Conservation (phyloP, 1,139 yeast genomes). For the Torulaspora pretoriensis region DNA sequence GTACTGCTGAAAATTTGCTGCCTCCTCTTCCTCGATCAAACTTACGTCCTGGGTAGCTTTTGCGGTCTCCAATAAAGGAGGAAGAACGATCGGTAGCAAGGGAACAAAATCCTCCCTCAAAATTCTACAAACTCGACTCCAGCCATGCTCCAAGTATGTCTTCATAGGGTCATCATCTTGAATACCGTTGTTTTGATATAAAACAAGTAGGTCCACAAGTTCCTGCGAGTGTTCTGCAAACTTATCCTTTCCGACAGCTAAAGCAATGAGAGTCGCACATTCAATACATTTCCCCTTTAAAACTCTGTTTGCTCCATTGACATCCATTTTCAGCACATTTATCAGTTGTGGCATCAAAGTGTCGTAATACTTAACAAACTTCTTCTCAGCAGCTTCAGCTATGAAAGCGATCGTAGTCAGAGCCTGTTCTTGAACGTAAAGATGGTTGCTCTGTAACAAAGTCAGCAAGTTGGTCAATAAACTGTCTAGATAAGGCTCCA, state of each 20-base stretch:
- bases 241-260: slow-evolving; percentile 94
- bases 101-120: slow-evolving; percentile 84
- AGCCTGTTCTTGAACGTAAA: slow-evolving; percentile 96
- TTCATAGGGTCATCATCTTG: slow-evolving; percentile 79
- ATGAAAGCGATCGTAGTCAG: slow-evolving; percentile 94
- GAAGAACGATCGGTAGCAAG: slow-evolving; percentile 82
- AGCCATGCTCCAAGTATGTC: slow-evolving; percentile 85
- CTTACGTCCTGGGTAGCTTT: slow-evolving; percentile 87
- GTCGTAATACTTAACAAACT: slow-evolving; percentile 86
- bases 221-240: slow-evolving; percentile 74
- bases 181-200: slow-evolving; percentile 58
- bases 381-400: slow-evolving; percentile 95
- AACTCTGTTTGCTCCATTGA: slow-evolving; percentile 73
- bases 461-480: slow-evolving; percentile 69
- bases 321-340: slow-evolving; percentile 72
- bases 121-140: slow-evolving; percentile 90
- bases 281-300: slow-evolving; percentile 92
- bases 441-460: slow-evolving; percentile 75
- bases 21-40: slow-evolving; percentile 80
- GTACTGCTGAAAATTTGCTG: slow-evolving; percentile 75
- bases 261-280: slow-evolving; percentile 88
- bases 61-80: slow-evolving; percentile 80
- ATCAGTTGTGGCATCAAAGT: slow-evolving; percentile 88
- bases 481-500: slow-evolving; percentile 87
- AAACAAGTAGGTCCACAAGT: slow-evolving; percentile 66